A percentile compares a stretch with the other conserved stretches of the same genome.
Evolutionary conservation across 805 yeast species (phyloP).

Genomic region (Cyberlindnera xylosilytica): DNA sequence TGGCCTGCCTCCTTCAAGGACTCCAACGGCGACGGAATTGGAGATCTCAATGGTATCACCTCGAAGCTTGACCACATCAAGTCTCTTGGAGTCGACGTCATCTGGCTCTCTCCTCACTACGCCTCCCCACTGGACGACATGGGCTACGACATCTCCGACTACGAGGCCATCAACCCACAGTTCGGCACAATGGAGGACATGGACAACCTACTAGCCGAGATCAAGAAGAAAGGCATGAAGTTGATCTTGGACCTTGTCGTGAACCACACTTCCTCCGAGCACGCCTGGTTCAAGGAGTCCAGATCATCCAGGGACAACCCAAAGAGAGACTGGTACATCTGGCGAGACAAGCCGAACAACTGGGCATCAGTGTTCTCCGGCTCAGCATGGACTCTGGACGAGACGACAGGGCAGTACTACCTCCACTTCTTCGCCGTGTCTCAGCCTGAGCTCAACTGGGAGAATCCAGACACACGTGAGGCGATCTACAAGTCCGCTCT

Average conservation of each 20-base stretch:
- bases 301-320: constrained; percentile 47
- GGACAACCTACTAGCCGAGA: constrained; percentile 43
- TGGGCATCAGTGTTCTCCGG: constrained; percentile 54
- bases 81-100: constrained; percentile 45
- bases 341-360: constrained; percentile 57
- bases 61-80: constrained; percentile 50
- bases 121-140: constrained; percentile 59
- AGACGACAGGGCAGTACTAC: constrained; percentile 51
- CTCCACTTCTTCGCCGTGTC: constrained; percentile 48
- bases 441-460: constrained; percentile 67
- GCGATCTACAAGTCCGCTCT: constrained; percentile 44
- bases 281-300: constrained; percentile 57
- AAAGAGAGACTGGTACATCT: constrained; percentile 60
- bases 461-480: constrained; percentile 34
- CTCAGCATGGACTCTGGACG: constrained; percentile 57
- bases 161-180: constrained; percentile 46
- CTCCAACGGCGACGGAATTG: constrained; percentile 56
- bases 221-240: constrained; percentile 48
- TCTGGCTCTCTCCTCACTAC: constrained; percentile 59
- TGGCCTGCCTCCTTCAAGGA: constrained; percentile 63
- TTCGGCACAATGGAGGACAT: constrained; percentile 55
- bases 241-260: constrained; percentile 54
- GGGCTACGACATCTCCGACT: constrained; percentile 61
- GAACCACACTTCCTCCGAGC: constrained; percentile 55
- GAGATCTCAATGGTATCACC: constrained; percentile 54